phyloP scores from a whole-genome alignment of 2,329 filamentous ascomycete genomes.

The Cercospora nicotianae region DNA sequence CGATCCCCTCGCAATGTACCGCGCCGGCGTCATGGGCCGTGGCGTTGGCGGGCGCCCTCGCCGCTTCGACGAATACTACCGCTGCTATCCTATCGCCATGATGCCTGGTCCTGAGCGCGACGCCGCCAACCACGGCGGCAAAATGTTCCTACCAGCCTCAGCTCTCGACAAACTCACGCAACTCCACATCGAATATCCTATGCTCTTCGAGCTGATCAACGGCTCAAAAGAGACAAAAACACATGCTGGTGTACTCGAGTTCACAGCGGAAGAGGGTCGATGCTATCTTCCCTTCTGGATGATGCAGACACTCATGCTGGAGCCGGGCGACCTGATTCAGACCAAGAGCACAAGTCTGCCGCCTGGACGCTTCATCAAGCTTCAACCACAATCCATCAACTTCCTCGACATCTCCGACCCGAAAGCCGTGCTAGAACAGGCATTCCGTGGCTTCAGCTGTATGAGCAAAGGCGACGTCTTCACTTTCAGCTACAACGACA shows the following conservation, averaged over 20 bases:
- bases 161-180: conserved; percentile 95
- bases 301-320: conserved; percentile 87
- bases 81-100: conserved; percentile 95
- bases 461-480: conserved; percentile 92
- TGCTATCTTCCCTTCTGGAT: conserved; percentile 97
- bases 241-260: conserved; percentile 93
- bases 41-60: conserved; percentile 55
- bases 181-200: conserved; percentile 93
- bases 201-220: conserved; percentile 95
- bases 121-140: conserved; percentile 92
- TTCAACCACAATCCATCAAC: conserved; percentile 87
- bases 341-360: conserved; percentile 92
- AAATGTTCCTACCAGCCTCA: conserved; percentile 95
- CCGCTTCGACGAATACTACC: conserved; percentile 97
- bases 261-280: conserved; percentile 94
- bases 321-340: conserved; percentile 91
- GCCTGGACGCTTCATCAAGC: conserved; percentile 88
- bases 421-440: conserved; percentile 94
- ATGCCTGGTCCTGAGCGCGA: conserved; percentile 84
- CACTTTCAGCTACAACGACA: conserved; percentile 95
- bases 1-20: conserved; percentile 56
- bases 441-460: conserved; percentile 92
- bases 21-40: conserved; percentile 54
- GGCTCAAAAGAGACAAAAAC: conserved; percentile 76
- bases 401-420: conserved; percentile 98